phyloP scores from a whole-genome alignment of 768 basidiomycete genomes.

The Tubosaeta sp. region DNA sequence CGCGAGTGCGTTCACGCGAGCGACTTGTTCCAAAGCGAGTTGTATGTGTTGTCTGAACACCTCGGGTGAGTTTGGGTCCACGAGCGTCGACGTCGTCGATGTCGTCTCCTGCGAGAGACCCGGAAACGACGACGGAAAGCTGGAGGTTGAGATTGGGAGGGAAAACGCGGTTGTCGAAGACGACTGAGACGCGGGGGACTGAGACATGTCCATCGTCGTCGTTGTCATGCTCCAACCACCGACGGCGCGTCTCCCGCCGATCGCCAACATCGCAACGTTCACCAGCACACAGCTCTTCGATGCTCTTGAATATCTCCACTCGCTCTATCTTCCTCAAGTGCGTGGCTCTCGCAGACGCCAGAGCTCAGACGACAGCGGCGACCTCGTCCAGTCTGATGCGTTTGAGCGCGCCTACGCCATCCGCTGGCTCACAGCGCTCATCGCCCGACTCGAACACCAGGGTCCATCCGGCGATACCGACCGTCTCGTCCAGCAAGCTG shows the following conservation, averaged over 20 bases:
- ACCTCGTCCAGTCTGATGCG: slow-evolving; percentile 45
- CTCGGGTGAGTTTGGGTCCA: slow-evolving; percentile 57
- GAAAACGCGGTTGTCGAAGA: slow-evolving; percentile 15
- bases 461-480: slow-evolving; percentile 22
- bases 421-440: slow-evolving; percentile 69
- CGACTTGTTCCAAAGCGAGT: slow-evolving; percentile 44
- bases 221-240: slow-evolving; percentile 33
- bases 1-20: slow-evolving; percentile 45
- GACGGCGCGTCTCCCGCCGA: slow-evolving; percentile 51
- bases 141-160: slow-evolving; percentile 9
- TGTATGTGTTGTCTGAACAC: slow-evolving; percentile 58
- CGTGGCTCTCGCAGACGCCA: slow-evolving; percentile 50
- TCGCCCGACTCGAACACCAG: slow-evolving; percentile 35
- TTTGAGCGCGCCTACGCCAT: slow-evolving; percentile 71
- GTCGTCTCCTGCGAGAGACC: slow-evolving; percentile 27
- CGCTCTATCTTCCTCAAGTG: slow-evolving; percentile 58
- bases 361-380: not conserved
- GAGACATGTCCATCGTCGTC: slow-evolving; percentile 10
- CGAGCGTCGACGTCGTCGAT: slow-evolving; percentile 12
- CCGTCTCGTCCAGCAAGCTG: slow-evolving; percentile 46
- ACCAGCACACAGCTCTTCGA: slow-evolving; percentile 38
- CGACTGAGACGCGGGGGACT: slow-evolving; percentile 14
- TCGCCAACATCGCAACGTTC: slow-evolving; percentile 38
- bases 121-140: slow-evolving; percentile 11
- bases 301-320: slow-evolving; percentile 46